phyloP scores from a whole-genome alignment of 2,329 filamentous ascomycete genomes.

The Myrmaecium sp. region DNA sequence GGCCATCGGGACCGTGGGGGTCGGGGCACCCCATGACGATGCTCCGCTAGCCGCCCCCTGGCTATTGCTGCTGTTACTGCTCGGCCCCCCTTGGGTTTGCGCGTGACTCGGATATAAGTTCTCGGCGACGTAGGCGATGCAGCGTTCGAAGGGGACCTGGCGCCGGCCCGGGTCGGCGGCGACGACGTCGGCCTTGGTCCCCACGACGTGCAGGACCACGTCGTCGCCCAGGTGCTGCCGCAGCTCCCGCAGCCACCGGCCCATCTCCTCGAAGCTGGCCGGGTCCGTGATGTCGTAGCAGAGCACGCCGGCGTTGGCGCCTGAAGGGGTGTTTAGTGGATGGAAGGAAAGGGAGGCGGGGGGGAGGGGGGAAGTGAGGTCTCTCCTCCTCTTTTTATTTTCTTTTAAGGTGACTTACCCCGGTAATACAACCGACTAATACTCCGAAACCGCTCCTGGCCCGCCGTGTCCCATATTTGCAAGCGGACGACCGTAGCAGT shows the following conservation, averaged over 20 bases:
- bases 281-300: constrained; percentile 90
- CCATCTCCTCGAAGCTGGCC: constrained; percentile 79
- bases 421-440: constrained; percentile 95
- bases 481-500: constrained; percentile 76
- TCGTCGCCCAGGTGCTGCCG: constrained; percentile 59
- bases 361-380: too few species aligned
- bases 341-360: too few species aligned
- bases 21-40: too few species aligned
- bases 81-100: too few species aligned
- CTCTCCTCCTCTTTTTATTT: too few species aligned
- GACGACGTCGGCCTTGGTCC: constrained; percentile 64
- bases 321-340: constrained; percentile 21
- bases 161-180: constrained; percentile 62
- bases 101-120: constrained; percentile 62
- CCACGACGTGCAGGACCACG: constrained; percentile 84
- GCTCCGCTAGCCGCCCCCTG: constrained; percentile 16
- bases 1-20: too few species aligned
- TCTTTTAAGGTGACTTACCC: constrained; percentile 12
- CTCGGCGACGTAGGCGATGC: constrained; percentile 89
- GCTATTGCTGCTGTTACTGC: constrained; percentile 18
- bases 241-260: constrained; percentile 73
- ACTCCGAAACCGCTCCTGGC: constrained; percentile 86
- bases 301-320: constrained; percentile 81
- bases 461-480: constrained; percentile 93
- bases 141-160: constrained; percentile 84